phyloP scores from a whole-genome alignment of 176 grass and related monocot species.

The Avena atlantica region DNA sequence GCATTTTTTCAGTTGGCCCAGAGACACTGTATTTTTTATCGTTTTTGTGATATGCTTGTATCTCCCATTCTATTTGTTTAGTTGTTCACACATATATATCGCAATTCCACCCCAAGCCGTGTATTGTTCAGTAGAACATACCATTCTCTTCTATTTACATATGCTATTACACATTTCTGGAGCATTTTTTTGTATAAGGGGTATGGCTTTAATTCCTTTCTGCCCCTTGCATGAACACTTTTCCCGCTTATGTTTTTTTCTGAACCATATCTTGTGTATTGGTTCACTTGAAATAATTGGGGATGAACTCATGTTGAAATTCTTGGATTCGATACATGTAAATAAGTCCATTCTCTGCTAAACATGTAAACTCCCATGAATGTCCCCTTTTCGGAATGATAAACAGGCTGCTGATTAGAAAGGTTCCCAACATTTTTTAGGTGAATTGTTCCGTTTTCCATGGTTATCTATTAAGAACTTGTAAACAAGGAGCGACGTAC shows the following conservation, averaged over 20 bases:
- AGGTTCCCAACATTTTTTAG: neutral
- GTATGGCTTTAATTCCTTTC: neutral
- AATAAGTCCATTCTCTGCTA: neutral
- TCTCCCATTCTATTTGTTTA: conserved; percentile 44
- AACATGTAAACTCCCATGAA: conserved; percentile 25
- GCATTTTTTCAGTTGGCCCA: conserved; percentile 14
- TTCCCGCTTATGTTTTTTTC: neutral
- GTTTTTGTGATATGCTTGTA: conserved; percentile 59
- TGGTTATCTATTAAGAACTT: neutral
- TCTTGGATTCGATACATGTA: neutral
- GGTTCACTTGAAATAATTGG: neutral
- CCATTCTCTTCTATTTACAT: conserved; percentile 18
- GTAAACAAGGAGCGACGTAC: neutral
- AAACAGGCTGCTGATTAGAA: conserved; percentile 17
- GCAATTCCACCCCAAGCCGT: conserved; percentile 27
- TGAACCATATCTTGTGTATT: neutral
- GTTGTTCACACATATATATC: conserved; percentile 44
- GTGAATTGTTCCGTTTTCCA: neutral
- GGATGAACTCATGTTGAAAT: neutral
- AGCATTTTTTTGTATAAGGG: neutral
- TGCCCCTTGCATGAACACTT: neutral
- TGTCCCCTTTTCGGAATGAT: neutral
- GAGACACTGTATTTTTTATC: conserved; percentile 44
- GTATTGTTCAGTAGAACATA: conserved; percentile 2
- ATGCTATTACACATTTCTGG: conserved; percentile 1